phyloP scores from a whole-genome alignment of 31 red algal species.

The Odonthalia washingtoniensis region DNA sequence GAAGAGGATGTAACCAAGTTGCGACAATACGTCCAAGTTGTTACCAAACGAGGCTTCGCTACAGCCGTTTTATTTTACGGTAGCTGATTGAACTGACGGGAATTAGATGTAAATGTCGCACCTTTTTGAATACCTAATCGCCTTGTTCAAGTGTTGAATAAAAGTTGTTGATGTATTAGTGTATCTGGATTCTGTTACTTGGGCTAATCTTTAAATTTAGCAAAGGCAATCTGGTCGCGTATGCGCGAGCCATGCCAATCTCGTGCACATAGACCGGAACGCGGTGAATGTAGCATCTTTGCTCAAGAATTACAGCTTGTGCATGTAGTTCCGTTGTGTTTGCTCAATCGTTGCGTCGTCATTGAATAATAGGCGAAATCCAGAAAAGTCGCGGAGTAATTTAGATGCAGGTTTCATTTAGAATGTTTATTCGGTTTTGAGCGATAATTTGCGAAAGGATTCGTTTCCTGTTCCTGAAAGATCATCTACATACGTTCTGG shows the following conservation, averaged over 20 bases:
- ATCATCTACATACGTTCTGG: slow-evolving; percentile 50
- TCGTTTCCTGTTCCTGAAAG: neutral
- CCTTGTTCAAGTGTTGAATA: slow-evolving; percentile 22
- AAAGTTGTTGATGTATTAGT: neutral
- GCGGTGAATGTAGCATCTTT: neutral
- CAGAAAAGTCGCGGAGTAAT: slow-evolving; percentile 22
- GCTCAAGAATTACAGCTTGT: slow-evolving; percentile 17
- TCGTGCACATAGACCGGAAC: slow-evolving; percentile 53
- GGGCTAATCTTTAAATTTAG: slow-evolving; percentile 35
- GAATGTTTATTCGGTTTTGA: neutral
- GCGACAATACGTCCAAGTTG: slow-evolving; percentile 26
- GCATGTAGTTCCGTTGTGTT: slow-evolving; percentile 24
- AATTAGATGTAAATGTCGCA: slow-evolving; percentile 3
- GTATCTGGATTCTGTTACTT: slow-evolving; percentile 34
- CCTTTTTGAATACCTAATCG: neutral
- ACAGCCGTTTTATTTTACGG: slow-evolving; percentile 21
- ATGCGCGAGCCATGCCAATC: slow-evolving; percentile 43
- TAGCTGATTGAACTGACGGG: neutral
- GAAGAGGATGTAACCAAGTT: no score
- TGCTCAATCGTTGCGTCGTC: neutral
- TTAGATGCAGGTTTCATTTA: slow-evolving; percentile 25
- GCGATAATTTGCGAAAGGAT: neutral
- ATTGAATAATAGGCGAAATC: neutral
- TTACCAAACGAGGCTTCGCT: slow-evolving; percentile 51
- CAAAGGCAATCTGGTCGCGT: slow-evolving; percentile 10